Conservation (phyloP, 306 rosid genomes). For the Potentilla sterilis region DNA sequence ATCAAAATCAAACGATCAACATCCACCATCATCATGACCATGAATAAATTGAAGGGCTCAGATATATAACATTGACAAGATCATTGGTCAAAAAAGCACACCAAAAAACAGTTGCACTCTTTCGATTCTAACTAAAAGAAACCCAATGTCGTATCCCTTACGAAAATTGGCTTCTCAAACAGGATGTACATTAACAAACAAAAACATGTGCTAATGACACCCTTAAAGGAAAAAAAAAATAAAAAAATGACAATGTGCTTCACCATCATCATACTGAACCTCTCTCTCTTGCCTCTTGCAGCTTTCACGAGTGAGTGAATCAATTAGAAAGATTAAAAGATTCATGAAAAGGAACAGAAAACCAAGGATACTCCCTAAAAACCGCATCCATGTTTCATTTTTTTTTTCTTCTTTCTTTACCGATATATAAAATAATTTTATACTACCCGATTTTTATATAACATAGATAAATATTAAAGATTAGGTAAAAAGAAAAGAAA, state of each 20-base stretch:
- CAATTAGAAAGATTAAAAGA: conserved; percentile 18
- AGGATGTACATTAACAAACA: conserved; percentile 30
- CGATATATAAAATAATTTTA: neutral
- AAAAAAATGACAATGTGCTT: conserved; percentile 11
- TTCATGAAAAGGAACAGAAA: conserved; percentile 17
- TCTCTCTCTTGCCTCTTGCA: conserved; percentile 24
- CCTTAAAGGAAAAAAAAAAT: neutral
- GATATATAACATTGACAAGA: neutral
- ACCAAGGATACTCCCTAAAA: conserved; percentile 63
- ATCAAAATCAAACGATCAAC: conserved; percentile 1
- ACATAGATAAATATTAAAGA: neutral
- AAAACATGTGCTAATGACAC: conserved; percentile 12
- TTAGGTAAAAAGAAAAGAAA: conserved; percentile 2
- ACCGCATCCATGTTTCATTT: conserved; percentile 57
- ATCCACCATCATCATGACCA: conserved; percentile 1
- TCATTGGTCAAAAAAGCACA: conserved; percentile 13
- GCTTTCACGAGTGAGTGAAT: conserved; percentile 30
- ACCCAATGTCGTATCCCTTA: conserved; percentile 23
- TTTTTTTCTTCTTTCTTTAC: conserved; percentile 3
- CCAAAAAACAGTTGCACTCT: conserved; percentile 17
- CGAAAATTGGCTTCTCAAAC: conserved; percentile 20
- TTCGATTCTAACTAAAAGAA: neutral
- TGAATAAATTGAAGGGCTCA: conserved; percentile 2
- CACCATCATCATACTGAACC: conserved; percentile 14
- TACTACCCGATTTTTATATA: neutral